These are phyloP conservation scores for Chlorella sp. DNA, from an alignment of 139 green algal genomes.

Conservation along the genomic window DNA sequence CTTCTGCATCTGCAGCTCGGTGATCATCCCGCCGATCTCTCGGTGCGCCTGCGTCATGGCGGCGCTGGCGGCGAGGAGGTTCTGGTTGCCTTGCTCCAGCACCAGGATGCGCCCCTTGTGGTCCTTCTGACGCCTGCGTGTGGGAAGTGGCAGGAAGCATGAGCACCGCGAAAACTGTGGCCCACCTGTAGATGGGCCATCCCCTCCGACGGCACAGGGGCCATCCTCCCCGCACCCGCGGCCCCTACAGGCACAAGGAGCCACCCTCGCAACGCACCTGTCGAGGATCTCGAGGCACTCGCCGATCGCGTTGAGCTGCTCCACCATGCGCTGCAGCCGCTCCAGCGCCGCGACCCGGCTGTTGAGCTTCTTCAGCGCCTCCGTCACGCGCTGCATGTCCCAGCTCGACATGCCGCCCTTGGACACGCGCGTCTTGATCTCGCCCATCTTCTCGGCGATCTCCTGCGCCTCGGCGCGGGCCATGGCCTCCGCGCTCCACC, in stretches of 20 bases:
- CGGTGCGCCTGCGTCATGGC: background rate
- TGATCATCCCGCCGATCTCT: background rate
- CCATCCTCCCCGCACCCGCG: background rate
- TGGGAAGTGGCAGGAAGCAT: background rate
- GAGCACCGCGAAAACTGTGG: background rate
- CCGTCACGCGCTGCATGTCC: background rate
- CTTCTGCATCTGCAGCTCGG: background rate
- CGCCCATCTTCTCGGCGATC: background rate
- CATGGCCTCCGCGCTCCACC: background rate
- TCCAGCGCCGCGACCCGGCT: background rate
- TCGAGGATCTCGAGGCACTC: slow-evolving; percentile 2
- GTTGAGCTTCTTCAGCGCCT: background rate
- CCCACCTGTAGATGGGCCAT: background rate
- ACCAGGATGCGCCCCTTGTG: background rate
- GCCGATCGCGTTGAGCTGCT: background rate
- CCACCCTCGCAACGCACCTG: background rate
- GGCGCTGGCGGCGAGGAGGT: background rate
- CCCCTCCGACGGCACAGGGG: background rate
- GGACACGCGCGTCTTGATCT: background rate
- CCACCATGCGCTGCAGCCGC: background rate
- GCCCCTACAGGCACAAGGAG: background rate
- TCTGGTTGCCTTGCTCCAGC: background rate
- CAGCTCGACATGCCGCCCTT: background rate
- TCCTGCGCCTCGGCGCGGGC: background rate
- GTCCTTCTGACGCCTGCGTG: background rate